Conservation (phyloP, 1,284 basidiomycete species). For the Inonotus obliquus region DNA sequence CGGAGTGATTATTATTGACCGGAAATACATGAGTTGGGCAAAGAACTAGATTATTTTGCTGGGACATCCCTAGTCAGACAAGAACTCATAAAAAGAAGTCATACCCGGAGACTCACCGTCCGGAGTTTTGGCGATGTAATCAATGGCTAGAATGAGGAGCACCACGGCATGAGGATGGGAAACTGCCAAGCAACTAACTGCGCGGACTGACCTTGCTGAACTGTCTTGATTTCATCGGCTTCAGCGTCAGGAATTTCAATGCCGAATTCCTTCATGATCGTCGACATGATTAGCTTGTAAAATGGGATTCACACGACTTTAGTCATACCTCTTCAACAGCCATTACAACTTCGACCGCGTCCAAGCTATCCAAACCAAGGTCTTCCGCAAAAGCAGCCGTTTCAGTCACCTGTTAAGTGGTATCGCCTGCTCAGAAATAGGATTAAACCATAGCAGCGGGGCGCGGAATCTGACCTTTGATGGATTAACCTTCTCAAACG, state of each 20-base stretch:
- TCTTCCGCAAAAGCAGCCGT: conserved; percentile 81
- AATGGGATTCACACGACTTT: background rate
- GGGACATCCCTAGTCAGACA: conserved; percentile 25
- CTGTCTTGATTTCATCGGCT: conserved; percentile 96
- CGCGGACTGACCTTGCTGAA: conserved; percentile 74
- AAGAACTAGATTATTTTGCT: conserved; percentile 15
- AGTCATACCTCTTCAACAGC: conserved; percentile 90
- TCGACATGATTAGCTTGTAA: conserved; percentile 5
- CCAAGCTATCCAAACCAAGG: conserved; percentile 94
- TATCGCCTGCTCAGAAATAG: conserved; percentile 10
- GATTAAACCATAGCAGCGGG: background rate
- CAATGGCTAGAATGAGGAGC: conserved; percentile 67
- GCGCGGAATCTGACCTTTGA: conserved; percentile 57
- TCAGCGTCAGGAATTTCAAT: conserved; percentile 97
- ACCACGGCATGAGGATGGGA: conserved; percentile 17
- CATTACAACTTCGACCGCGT: conserved; percentile 99
- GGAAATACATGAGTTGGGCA: conserved; percentile 7
- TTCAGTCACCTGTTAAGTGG: conserved; percentile 56
- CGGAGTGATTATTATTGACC: conserved; percentile 8
- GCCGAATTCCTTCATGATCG: conserved; percentile 61
- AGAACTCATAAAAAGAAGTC: background rate
- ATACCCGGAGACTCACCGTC: conserved; percentile 54
- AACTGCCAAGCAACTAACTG: conserved; percentile 1
- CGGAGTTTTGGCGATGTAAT: conserved; percentile 95
- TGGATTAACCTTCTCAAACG: conserved; percentile 92